Evolutionary conservation across 371 early-diverging fungal species (phyloP).

Genomic region (Mucor circinelloides): DNA sequence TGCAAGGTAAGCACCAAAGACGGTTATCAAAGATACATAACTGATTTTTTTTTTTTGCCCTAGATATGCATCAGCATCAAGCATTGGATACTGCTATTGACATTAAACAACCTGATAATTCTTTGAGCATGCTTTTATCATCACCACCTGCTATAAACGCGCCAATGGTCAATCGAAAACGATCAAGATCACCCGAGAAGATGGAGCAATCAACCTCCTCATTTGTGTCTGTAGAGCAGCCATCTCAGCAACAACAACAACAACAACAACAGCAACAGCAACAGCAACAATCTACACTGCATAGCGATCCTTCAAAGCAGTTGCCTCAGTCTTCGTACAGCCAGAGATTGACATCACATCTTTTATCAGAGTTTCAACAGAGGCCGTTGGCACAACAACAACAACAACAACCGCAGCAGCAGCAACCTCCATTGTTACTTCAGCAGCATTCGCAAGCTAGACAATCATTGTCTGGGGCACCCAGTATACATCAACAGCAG

Average conservation of each 20-base stretch:
- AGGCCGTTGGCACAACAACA: background rate
- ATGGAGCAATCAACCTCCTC: background rate
- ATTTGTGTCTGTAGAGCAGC: background rate
- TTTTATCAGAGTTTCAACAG: background rate
- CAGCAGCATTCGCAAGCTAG: background rate
- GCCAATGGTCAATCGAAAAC: background rate
- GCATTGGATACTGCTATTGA: background rate
- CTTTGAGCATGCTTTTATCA: slow-evolving; percentile 15
- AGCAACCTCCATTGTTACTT: background rate
- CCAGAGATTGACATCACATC: background rate
- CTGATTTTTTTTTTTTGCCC: background rate
- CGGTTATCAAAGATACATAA: background rate
- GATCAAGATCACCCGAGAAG: background rate
- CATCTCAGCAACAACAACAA: background rate
- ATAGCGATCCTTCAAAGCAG: background rate
- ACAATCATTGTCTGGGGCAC: background rate
- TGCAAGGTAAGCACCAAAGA: slow-evolving; percentile 22
- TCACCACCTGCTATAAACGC: slow-evolving; percentile 15
- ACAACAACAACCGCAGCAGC: background rate
- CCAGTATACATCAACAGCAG: background rate
- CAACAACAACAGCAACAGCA: background rate
- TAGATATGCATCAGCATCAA: background rate
- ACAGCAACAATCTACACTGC: background rate
- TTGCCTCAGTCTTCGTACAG: background rate
- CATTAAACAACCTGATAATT: slow-evolving; percentile 2